These are phyloP conservation scores for Podospora sp. DNA, from an alignment of 495 filamentous ascomycete genomes.

Conservation along the genomic window DNA sequence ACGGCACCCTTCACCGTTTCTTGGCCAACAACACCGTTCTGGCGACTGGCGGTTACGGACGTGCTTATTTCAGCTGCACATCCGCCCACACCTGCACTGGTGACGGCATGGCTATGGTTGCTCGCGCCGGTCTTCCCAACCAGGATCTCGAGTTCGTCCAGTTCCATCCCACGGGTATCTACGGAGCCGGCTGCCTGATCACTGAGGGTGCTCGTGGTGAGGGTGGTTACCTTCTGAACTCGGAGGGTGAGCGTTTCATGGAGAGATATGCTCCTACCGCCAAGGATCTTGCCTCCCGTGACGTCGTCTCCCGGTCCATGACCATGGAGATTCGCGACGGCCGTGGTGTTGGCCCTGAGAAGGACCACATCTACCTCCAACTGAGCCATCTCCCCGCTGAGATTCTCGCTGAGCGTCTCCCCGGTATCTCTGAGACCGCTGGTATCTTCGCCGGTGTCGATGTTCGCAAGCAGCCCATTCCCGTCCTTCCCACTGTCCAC, in stretches of 20 bases:
- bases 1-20: constrained; percentile 95
- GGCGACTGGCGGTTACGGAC: constrained; percentile 94
- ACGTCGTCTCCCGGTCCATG: constrained; percentile 96
- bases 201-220: constrained; percentile 98
- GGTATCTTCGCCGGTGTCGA: constrained; percentile 96
- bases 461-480: constrained; percentile 94
- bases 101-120: constrained; percentile 98
- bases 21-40: constrained; percentile 93
- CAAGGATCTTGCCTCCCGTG: constrained; percentile 92
- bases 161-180: constrained; percentile 99
- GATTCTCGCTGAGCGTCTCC: constrained; percentile 91
- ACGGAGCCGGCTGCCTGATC: constrained; percentile 97
- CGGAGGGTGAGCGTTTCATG: constrained; percentile 98
- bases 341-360: constrained; percentile 91
- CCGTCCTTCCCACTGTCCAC: constrained; percentile 94
- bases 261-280: constrained; percentile 96
- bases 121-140: constrained; percentile 94
- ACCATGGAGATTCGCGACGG: constrained; percentile 96
- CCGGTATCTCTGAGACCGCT: constrained; percentile 97
- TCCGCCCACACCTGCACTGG: constrained; percentile 97
- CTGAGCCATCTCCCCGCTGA: constrained; percentile 90
- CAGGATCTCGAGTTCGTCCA: constrained; percentile 99
- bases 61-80: constrained; percentile 96
- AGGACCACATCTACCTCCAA: constrained; percentile 97
- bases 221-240: constrained; percentile 96